phyloP scores from a whole-genome alignment of 192 early-diverging fungal genomes.

The Diversispora eburnea region DNA sequence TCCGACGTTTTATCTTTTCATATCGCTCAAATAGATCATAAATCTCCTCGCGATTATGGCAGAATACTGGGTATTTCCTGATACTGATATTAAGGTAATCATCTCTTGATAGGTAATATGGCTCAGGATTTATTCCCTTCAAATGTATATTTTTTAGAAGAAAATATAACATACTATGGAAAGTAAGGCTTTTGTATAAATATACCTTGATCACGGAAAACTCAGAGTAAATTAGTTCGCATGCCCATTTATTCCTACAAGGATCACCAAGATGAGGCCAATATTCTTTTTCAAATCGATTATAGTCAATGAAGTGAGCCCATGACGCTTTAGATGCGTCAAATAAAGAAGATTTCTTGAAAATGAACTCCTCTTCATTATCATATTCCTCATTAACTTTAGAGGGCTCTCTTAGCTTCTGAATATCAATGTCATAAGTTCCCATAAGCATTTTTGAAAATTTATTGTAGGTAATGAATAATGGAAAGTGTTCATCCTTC shows the following conservation, averaged over 20 bases:
- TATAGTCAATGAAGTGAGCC: conserved; percentile 14
- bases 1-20: conserved; percentile 9
- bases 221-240: conserved; percentile 7
- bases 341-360: too few relatives aligned
- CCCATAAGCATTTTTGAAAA: conserved; percentile 5
- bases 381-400: neutral
- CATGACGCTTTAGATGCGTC: neutral
- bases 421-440: conserved; percentile 22
- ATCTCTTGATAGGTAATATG: conserved; percentile 11
- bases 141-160: neutral
- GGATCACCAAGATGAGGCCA: neutral
- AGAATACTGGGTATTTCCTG: conserved; percentile 19
- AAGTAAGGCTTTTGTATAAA: neutral
- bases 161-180: neutral
- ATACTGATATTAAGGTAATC: conserved; percentile 10
- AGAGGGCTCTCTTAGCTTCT: neutral
- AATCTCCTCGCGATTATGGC: conserved; percentile 17
- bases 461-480: conserved; percentile 19
- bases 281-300: neutral
- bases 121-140: conserved; percentile 11
- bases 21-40: conserved; percentile 26
- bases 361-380: neutral
- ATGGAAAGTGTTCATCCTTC: conserved; percentile 12
- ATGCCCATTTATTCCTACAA: neutral
- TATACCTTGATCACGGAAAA: conserved; percentile 22